Conservation (phyloP, 2,329 filamentous ascomycete species). For the Venturia aucupariae region DNA sequence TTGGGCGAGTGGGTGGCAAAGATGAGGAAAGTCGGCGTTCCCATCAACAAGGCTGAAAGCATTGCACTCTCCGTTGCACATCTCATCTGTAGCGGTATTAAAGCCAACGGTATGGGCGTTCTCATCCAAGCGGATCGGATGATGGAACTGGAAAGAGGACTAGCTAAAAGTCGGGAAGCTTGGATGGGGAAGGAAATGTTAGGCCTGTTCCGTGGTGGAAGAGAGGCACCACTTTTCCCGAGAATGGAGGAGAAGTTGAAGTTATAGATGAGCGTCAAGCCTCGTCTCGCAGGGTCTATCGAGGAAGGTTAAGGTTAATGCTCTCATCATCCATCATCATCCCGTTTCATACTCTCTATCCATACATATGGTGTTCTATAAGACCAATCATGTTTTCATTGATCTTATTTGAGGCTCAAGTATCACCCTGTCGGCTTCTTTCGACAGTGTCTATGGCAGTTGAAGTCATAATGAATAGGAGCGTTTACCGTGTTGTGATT, state of each 20-base stretch:
- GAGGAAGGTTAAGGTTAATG: not conserved
- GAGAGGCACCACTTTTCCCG: slow-evolving; percentile 26
- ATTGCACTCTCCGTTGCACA: slow-evolving; percentile 37
- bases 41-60: slow-evolving; percentile 38
- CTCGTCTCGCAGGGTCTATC: not conserved
- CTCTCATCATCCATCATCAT: not conserved
- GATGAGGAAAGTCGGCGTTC: slow-evolving; percentile 36
- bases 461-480: not conserved
- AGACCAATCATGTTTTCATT: no score
- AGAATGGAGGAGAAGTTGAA: slow-evolving; percentile 20
- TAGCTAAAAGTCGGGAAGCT: slow-evolving; percentile 35
- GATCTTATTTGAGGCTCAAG: no score
- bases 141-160: slow-evolving; percentile 37
- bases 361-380: not conserved
- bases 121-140: slow-evolving; percentile 36
- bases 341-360: not conserved
- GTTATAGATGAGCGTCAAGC: not conserved
- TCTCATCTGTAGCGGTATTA: slow-evolving; percentile 34
- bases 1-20: slow-evolving; percentile 33
- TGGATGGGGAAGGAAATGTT: slow-evolving; percentile 46
- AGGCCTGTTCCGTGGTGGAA: slow-evolving; percentile 37
- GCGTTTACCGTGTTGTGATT: not conserved
- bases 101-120: slow-evolving; percentile 37
- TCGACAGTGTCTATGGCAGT: no score
- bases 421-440: no score